phyloP scores from a whole-genome alignment of 106 monocot species.

The Agapanthus africanus region DNA sequence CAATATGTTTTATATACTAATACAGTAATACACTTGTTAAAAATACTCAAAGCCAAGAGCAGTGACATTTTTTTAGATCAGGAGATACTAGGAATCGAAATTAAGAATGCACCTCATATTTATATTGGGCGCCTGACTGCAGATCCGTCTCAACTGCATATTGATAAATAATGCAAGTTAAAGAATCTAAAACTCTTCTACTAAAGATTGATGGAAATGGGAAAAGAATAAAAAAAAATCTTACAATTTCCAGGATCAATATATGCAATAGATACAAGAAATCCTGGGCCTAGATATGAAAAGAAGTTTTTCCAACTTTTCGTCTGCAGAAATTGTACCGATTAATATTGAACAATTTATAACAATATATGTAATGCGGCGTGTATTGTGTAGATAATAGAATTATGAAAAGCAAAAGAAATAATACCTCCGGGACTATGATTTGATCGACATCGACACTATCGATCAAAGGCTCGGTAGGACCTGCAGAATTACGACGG shows the following conservation, averaged over 20 bases:
- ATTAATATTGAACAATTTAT: background rate
- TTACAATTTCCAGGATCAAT: constrained; percentile 98
- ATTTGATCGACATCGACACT: constrained; percentile 60
- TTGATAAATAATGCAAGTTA: constrained; percentile 7
- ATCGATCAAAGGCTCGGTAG: constrained; percentile 62
- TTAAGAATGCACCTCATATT: constrained; percentile 61
- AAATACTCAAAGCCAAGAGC: background rate
- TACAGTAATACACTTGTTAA: background rate
- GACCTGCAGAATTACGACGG: constrained; percentile 16
- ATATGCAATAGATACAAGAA: constrained; percentile 92
- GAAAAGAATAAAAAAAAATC: no score
- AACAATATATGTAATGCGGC: background rate
- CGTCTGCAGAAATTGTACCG: constrained; percentile 29
- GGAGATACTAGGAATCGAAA: background rate
- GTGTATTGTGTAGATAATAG: no score
- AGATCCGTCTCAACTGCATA: constrained; percentile 89
- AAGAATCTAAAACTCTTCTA: background rate
- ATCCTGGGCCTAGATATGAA: constrained; percentile 82
- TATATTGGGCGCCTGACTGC: constrained; percentile 80
- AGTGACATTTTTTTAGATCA: background rate
- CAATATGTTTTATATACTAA: background rate
- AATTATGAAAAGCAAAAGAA: no score
- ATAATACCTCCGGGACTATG: constrained; percentile 63
- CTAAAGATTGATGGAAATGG: background rate
- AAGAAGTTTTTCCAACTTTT: constrained; percentile 92